These are phyloP conservation scores for Simmondsia chinensis DNA, from an alignment of 148 eudicot genomes.

Conservation along the genomic window DNA sequence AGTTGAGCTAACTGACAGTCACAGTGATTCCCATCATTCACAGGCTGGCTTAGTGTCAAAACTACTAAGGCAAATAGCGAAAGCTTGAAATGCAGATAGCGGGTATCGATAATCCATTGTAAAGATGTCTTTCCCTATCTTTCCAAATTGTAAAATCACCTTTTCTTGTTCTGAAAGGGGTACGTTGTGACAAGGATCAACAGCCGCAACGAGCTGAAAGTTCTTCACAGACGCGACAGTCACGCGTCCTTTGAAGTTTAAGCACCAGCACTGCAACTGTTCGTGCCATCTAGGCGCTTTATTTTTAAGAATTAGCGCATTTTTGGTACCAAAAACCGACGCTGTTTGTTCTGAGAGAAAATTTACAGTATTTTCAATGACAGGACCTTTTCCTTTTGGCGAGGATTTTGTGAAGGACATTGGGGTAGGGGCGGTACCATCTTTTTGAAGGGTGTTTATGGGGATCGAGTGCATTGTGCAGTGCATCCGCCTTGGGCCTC, in stretches of 20 bases:
- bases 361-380: neutral
- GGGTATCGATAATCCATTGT: constrained; percentile 30
- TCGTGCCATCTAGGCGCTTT: no score
- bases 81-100: constrained; percentile 26
- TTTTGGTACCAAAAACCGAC: neutral
- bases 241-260: constrained; percentile 27
- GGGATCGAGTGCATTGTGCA: constrained; percentile 21
- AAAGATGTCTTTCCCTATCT: constrained; percentile 23
- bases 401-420: constrained; percentile 8
- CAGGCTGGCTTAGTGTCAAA: constrained; percentile 31
- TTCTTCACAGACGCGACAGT: constrained; percentile 32
- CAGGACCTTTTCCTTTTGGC: neutral
- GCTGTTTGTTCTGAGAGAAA: neutral
- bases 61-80: constrained; percentile 28
- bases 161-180: constrained; percentile 23
- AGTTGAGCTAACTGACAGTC: no score
- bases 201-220: constrained; percentile 27
- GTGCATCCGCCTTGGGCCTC: constrained; percentile 29
- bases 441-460: constrained; percentile 15
- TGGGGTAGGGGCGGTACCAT: constrained; percentile 26
- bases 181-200: constrained; percentile 9
- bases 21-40: constrained; percentile 8
- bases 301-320: constrained; percentile 18
- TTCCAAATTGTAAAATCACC: constrained; percentile 26
- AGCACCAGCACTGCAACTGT: constrained; percentile 29